Percentiles rank a stretch among this genome's conserved stretches.
phyloP scores from a whole-genome alignment of 257 asterid species.

The Oldenlandia corymbosa region DNA sequence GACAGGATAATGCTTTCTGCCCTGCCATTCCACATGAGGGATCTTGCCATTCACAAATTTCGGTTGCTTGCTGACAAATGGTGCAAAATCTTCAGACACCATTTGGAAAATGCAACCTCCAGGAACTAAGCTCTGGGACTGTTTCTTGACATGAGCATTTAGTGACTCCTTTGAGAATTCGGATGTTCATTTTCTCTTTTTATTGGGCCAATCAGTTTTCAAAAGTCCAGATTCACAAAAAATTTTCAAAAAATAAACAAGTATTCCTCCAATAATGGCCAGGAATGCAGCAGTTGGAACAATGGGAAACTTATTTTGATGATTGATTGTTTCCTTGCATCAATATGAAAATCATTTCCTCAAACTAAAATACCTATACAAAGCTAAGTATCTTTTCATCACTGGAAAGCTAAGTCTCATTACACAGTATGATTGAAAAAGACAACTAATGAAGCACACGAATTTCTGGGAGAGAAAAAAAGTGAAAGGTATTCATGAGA shows the following conservation, averaged over 20 bases:
- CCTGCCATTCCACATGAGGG: constrained; percentile 13
- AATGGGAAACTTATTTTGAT: background rate
- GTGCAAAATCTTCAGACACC: constrained; percentile 38
- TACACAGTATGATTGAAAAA: too few species aligned
- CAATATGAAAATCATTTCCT: background rate
- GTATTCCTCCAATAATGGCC: too few species aligned
- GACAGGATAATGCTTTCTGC: constrained; percentile 16
- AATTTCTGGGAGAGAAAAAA: background rate
- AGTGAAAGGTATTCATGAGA: too few species aligned
- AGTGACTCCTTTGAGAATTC: too few species aligned
- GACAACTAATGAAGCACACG: background rate
- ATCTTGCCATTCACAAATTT: constrained; percentile 34
- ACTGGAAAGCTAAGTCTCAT: background rate
- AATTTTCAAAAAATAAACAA: too few species aligned
- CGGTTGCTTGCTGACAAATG: constrained; percentile 65
- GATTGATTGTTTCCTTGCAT: background rate
- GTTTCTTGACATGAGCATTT: too few species aligned
- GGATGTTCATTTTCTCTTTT: background rate
- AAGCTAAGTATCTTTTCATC: background rate
- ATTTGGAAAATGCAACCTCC: constrained; percentile 52
- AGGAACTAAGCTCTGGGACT: background rate
- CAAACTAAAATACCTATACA: background rate
- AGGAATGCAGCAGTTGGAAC: too few species aligned
- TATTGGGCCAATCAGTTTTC: background rate
- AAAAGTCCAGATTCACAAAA: background rate